Evolutionary conservation across 202 grass and related monocot genomes (phyloP).

Genomic region (Carex arenaria): DNA sequence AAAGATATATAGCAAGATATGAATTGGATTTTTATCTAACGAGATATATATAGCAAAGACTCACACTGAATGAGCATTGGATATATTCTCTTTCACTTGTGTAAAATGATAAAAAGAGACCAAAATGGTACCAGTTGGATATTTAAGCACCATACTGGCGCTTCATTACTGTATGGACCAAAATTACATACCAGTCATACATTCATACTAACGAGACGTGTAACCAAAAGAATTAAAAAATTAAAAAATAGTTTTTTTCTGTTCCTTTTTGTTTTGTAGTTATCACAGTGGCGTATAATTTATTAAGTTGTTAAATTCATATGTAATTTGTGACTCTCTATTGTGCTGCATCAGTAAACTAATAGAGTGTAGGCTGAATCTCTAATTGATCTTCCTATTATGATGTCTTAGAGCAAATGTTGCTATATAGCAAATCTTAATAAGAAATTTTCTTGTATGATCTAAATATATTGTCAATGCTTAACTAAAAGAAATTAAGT

Average conservation of each 20-base stretch:
- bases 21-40: neutral
- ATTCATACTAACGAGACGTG: neutral
- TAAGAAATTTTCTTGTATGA: no score
- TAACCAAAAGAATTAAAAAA: neutral
- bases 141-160: neutral
- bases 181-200: neutral
- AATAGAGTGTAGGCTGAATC: neutral
- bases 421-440: no score
- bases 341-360: neutral
- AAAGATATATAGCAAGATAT: neutral
- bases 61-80: neutral
- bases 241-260: neutral
- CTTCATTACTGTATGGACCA: neutral
- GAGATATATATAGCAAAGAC: neutral
- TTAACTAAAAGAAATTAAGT: no score
- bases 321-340: neutral
- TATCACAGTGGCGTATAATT: neutral
- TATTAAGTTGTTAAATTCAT: neutral
- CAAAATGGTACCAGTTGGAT: conserved; percentile 2
- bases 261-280: neutral
- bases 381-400: conserved; percentile 22
- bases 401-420: no score
- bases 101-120: neutral
- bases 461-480: no score
- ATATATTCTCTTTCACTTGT: neutral